Conservation (phyloP, 257 asterid genomes). For the Gentiana straminea region DNA sequence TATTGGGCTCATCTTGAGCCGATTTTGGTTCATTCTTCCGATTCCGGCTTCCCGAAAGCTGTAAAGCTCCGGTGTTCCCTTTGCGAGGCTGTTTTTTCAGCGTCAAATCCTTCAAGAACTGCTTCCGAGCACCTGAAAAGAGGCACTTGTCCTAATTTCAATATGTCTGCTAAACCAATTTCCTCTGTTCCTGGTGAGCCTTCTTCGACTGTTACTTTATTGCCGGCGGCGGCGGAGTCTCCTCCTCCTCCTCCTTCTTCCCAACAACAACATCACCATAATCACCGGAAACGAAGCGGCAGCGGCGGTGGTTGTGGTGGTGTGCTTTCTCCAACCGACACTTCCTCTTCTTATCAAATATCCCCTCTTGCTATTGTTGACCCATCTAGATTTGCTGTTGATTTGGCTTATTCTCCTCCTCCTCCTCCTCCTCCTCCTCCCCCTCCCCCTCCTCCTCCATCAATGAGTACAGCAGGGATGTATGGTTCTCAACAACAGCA, state of each 20-base stretch:
- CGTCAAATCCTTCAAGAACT: slow-evolving; percentile 91
- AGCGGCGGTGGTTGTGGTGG: slow-evolving; percentile 11
- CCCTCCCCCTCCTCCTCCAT: slow-evolving; percentile 21
- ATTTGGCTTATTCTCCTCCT: slow-evolving; percentile 32
- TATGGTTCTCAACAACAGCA: slow-evolving; percentile 23
- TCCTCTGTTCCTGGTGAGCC: slow-evolving; percentile 43
- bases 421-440: slow-evolving; percentile 22
- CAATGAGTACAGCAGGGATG: slow-evolving; percentile 32
- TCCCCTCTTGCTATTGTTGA: slow-evolving; percentile 59
- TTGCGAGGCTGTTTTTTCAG: slow-evolving; percentile 95
- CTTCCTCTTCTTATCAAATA: slow-evolving; percentile 24
- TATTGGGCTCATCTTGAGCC: slow-evolving; percentile 98
- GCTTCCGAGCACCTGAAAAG: slow-evolving; percentile 96
- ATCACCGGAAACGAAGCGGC: slow-evolving; percentile 33
- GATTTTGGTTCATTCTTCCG: slow-evolving; percentile 62
- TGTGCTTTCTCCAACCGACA: not conserved
- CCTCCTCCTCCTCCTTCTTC: slow-evolving; percentile 14
- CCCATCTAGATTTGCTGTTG: slow-evolving; percentile 62
- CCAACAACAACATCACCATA: slow-evolving; percentile 14
- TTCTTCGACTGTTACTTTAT: slow-evolving; percentile 6
- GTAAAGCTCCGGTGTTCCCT: slow-evolving; percentile 82
- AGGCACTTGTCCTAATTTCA: slow-evolving; percentile 91
- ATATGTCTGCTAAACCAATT: slow-evolving; percentile 54
- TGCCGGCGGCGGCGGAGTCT: not conserved
- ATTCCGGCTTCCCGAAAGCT: slow-evolving; percentile 73